Conservation (phyloP, 202 grass and related monocot species). For the Musa balbisiana region DNA sequence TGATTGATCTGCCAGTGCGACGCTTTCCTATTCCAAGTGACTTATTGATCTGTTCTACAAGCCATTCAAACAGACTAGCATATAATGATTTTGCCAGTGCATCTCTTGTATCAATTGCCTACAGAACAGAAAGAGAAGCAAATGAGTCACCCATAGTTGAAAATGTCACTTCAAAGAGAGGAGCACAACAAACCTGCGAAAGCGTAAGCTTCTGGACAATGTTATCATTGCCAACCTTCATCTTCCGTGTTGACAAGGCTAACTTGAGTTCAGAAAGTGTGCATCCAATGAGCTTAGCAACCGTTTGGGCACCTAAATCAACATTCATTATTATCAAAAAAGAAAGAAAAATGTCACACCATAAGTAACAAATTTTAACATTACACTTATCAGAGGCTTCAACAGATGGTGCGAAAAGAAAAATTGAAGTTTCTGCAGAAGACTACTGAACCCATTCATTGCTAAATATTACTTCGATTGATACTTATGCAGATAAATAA, state of each 20-base stretch:
- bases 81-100: conserved; percentile 92
- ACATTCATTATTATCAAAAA: conserved; percentile 16
- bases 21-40: conserved; percentile 62
- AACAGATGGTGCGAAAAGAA: neutral
- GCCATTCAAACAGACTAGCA: conserved; percentile 80
- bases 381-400: neutral
- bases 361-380: too few species aligned
- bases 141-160: neutral
- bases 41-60: conserved; percentile 76
- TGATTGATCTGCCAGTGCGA: conserved; percentile 65
- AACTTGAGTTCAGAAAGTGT: conserved; percentile 68
- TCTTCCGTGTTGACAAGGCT: conserved; percentile 78
- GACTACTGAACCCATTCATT: neutral
- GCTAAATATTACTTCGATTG: neutral
- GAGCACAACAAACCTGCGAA: conserved; percentile 50
- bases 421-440: neutral
- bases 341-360: neutral
- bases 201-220: conserved; percentile 96
- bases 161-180: neutral
- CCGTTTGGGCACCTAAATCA: conserved; percentile 65
- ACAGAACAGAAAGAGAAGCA: conserved; percentile 16
- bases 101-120: conserved; percentile 90
- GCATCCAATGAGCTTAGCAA: conserved; percentile 79
- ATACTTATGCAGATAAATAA: too few species aligned
- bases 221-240: conserved; percentile 91